phyloP scores from a whole-genome alignment of 768 basidiomycete species.

The Termitomyces sp. region DNA sequence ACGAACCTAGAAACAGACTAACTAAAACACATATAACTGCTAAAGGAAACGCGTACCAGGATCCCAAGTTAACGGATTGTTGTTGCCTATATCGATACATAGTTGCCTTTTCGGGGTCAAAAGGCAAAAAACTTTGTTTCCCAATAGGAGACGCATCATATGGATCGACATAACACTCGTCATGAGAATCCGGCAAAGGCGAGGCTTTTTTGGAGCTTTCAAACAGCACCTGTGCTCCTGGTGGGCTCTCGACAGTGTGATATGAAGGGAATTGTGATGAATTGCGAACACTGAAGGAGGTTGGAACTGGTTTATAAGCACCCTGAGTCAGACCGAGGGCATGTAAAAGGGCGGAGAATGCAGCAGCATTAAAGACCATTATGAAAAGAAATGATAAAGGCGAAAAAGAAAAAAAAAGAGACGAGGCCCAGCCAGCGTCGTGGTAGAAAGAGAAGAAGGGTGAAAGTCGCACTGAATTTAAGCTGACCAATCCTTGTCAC shows the following conservation, averaged over 20 bases:
- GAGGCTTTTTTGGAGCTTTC: background rate
- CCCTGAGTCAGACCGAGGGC: slow-evolving; percentile 25
- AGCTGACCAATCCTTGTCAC: background rate
- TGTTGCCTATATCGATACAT: slow-evolving; percentile 61
- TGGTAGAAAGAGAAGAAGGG: background rate
- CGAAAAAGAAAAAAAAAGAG: slow-evolving; percentile 1
- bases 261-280: background rate
- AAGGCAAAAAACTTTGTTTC: slow-evolving; percentile 38
- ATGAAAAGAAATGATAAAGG: background rate
- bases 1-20: slow-evolving; percentile 49
- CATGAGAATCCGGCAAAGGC: background rate
- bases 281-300: slow-evolving; percentile 4
- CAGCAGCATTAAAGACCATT: slow-evolving; percentile 18
- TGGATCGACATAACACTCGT: slow-evolving; percentile 23
- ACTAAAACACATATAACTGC: background rate
- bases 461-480: background rate
- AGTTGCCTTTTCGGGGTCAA: slow-evolving; percentile 40
- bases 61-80: slow-evolving; percentile 60
- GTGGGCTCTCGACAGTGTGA: background rate
- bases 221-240: background rate
- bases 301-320: slow-evolving; percentile 21
- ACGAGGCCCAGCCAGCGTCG: slow-evolving; percentile 17
- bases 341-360: slow-evolving; percentile 24
- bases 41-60: slow-evolving; percentile 36
- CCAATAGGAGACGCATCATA: slow-evolving; percentile 23